Base-by-base conservation (phyloP, 371 early-diverging fungal genomes). In the Mucor indicus region DNA sequence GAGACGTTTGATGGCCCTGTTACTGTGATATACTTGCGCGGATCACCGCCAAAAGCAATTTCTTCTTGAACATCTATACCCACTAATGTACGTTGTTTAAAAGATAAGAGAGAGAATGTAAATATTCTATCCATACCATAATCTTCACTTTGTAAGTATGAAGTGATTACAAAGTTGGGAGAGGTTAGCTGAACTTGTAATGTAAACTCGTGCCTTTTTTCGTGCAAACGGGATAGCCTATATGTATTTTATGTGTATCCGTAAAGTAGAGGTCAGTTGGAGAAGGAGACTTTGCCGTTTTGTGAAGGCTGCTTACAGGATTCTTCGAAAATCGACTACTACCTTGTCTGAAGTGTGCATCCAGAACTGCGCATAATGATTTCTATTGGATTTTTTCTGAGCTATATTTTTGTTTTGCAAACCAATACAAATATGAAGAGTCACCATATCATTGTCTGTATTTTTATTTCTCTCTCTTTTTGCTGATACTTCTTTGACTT, bases 281-380 rank as follows among this genome's bases (percentile, higher is more conserved):
- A n/a, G n/a, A n/a, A n/a, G n/a, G n/a, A 7, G 11, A 27, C 29
- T 27, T 27, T 27, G 29, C 29, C 27, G 20, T 13, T 16, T 23
- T 7, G 13, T 33, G 27, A 41, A 30, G 33, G 11, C 15, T 35
- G 44, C 67, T 60, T 63, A 69, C 77, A 58, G 36, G 10, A 66
- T 54, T 10, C 72, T 63, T 7, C 72, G 59, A 17, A 69, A 72
- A 44, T 72, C 72, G 2, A 71, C 12, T 8, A 77, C 42, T 4
- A 21, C 30, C n/a, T 41, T 51, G 8, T 60, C 56, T 0, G 30
- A 44, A 15, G 64, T 63, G 12, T 58, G 66, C 0, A 61, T 48
- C 66, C 69, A 65, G 36, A 77, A 62, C 8, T 53, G 49, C 13
- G 57, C 67, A 30, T 63, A 64, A 31, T 33, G 48, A 7, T 56